phyloP scores from a whole-genome alignment of 2,329 filamentous ascomycete genomes.

The Sclerotinia sclerotiorum region DNA sequence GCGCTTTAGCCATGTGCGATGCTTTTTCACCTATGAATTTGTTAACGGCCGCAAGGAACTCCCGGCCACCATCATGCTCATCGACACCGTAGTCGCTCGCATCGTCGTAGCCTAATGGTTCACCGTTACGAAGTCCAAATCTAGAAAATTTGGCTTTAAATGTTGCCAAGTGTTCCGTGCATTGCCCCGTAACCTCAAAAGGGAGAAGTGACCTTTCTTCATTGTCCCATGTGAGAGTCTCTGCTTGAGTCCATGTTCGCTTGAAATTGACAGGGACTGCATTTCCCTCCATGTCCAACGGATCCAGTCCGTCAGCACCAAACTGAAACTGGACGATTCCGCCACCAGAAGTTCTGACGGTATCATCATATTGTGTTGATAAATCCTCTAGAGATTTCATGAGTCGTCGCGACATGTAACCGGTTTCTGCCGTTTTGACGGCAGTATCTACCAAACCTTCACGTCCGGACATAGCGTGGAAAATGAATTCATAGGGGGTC shows the following conservation, averaged over 20 bases:
- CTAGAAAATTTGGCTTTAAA: constrained; percentile 65
- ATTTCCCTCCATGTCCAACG: constrained; percentile 95
- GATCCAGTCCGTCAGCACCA: constrained; percentile 92
- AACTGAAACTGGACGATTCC: constrained; percentile 96
- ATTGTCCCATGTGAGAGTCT: constrained; percentile 77
- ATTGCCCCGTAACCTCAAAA: constrained; percentile 68
- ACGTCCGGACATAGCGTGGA: constrained; percentile 97
- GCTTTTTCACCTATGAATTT: constrained; percentile 67
- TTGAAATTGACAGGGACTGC: constrained; percentile 91
- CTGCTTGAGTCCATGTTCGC: constrained; percentile 80
- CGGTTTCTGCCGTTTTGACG: constrained; percentile 97
- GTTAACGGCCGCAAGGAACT: constrained; percentile 77
- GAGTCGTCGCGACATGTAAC: constrained; percentile 95
- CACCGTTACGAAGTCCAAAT: constrained; percentile 60
- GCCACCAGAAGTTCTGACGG: constrained; percentile 85
- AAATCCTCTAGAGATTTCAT: constrained; percentile 98
- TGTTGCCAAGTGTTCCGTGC: constrained; percentile 63
- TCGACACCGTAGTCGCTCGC: constrained; percentile 67
- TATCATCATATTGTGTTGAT: constrained; percentile 90
- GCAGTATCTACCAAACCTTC: constrained; percentile 98
- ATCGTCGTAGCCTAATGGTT: constrained; percentile 68
- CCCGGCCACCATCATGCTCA: constrained; percentile 77
- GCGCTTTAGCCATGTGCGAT: constrained; percentile 57
- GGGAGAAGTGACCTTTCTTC: constrained; percentile 71
- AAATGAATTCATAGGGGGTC: constrained; percentile 88